Evolutionary conservation across 2,329 filamentous ascomycete genomes (phyloP).

Genomic region (Immersiporthe knoxdaviesiana): DNA sequence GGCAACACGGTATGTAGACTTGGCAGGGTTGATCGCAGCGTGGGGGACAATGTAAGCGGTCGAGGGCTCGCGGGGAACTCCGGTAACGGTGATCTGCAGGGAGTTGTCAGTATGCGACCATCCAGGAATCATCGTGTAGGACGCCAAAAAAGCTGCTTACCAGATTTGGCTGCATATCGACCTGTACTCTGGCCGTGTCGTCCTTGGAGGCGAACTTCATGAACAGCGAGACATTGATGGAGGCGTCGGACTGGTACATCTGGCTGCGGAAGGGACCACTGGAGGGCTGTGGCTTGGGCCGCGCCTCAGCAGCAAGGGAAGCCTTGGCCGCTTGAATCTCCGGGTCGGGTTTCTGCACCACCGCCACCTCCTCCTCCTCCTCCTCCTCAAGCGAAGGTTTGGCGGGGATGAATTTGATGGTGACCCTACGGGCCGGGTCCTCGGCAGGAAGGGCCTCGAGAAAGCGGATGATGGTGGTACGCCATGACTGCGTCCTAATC

Average conservation of each 20-base stretch:
- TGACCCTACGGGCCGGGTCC: slow-evolving; percentile 52
- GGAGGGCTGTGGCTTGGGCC: slow-evolving; percentile 7
- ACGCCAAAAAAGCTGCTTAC: neutral
- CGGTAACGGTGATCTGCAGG: slow-evolving; percentile 15
- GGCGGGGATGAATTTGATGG: slow-evolving; percentile 40
- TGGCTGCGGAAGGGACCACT: slow-evolving; percentile 40
- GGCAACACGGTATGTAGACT: slow-evolving; percentile 34
- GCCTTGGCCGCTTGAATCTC: slow-evolving; percentile 20
- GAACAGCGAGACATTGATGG: slow-evolving; percentile 44
- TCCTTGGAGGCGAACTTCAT: slow-evolving; percentile 43
- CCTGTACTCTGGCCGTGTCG: slow-evolving; percentile 32
- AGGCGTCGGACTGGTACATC: slow-evolving; percentile 46
- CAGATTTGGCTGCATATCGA: slow-evolving; percentile 23
- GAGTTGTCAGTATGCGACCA: neutral
- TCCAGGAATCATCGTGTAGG: neutral
- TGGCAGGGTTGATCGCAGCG: slow-evolving; percentile 33
- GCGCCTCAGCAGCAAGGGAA: neutral
- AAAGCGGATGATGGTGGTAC: slow-evolving; percentile 50
- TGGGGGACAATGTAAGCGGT: slow-evolving; percentile 31
- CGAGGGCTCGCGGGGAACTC: slow-evolving; percentile 20
- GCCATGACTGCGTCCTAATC: slow-evolving; percentile 50
- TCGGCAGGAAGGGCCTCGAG: slow-evolving; percentile 50
- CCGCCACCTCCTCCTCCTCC: slow-evolving; percentile 29
- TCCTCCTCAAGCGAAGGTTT: slow-evolving; percentile 37
- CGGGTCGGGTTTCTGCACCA: slow-evolving; percentile 17